Percentiles rank a stretch among this genome's conserved stretches.
phyloP scores from a whole-genome alignment of 1,139 yeast genomes.

The Kurtzmaniella quercitrusa region DNA sequence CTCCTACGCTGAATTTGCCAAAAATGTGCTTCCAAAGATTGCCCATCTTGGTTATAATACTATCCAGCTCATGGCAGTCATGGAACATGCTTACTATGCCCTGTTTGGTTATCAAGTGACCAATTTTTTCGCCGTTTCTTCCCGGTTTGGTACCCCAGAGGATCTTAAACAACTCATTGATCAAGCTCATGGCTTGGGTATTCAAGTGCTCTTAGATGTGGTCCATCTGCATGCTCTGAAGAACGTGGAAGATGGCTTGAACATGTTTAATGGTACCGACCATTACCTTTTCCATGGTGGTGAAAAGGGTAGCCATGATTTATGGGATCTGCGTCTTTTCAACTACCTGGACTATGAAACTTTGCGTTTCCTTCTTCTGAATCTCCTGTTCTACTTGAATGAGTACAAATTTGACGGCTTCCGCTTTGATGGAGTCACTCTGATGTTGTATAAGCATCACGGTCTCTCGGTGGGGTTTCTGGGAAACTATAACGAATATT shows the following conservation, averaged over 20 bases:
- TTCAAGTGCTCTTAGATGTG: slow-evolving; percentile 81
- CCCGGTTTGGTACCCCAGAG: slow-evolving; percentile 92
- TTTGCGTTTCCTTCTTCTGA: slow-evolving; percentile 79
- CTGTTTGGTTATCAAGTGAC: slow-evolving; percentile 96
- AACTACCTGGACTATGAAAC: slow-evolving; percentile 91
- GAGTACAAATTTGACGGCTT: slow-evolving; percentile 90
- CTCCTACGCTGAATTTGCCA: slow-evolving; percentile 78
- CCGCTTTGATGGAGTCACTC: slow-evolving; percentile 94
- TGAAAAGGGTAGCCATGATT: slow-evolving; percentile 75
- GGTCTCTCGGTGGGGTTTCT: slow-evolving; percentile 88
- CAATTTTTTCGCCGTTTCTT: slow-evolving; percentile 82
- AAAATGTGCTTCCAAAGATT: slow-evolving; percentile 77
- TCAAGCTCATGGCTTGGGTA: slow-evolving; percentile 85
- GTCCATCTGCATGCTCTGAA: slow-evolving; percentile 96
- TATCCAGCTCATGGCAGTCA: slow-evolving; percentile 93
- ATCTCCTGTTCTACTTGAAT: slow-evolving; percentile 78
- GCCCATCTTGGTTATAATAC: slow-evolving; percentile 84
- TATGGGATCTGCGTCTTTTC: slow-evolving; percentile 94
- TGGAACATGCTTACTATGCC: slow-evolving; percentile 99
- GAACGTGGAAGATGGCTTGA: slow-evolving; percentile 90
- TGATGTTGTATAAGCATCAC: slow-evolving; percentile 88
- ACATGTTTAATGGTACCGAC: slow-evolving; percentile 92
- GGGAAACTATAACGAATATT: slow-evolving; percentile 90
- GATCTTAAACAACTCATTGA: slow-evolving; percentile 88
- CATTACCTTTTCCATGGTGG: slow-evolving; percentile 93